Evolutionary conservation across 1,139 yeast genomes (phyloP).

Genomic region (Saccharomyces uvarum): DNA sequence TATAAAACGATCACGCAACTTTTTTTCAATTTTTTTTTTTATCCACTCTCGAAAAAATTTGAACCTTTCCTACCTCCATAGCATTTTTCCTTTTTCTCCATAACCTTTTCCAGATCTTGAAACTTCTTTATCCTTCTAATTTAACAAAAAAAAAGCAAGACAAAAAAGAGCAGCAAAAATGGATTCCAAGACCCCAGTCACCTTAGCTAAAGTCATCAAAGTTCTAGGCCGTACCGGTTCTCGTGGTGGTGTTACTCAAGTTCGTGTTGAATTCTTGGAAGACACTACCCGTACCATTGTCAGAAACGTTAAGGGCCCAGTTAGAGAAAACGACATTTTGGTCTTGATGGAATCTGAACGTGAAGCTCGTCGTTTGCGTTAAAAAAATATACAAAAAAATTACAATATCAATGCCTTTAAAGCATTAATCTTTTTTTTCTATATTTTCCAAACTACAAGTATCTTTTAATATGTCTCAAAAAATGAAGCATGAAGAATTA

Average conservation of each 20-base stretch:
- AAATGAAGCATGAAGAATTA: background rate
- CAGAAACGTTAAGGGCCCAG: constrained; percentile 99
- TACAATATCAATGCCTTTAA: constrained; percentile 6
- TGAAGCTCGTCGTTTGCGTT: constrained; percentile 76
- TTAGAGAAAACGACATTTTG: constrained; percentile 97
- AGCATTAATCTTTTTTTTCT: background rate
- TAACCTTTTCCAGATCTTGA: background rate
- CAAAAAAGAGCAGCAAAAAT: constrained; percentile 17
- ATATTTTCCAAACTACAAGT: background rate
- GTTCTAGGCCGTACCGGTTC: constrained; percentile 99
- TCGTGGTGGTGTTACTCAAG: constrained; percentile 99
- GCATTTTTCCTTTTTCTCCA: background rate
- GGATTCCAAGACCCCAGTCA: constrained; percentile 93
- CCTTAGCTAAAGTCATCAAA: constrained; percentile 98
- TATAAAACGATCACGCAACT: constrained; percentile 16
- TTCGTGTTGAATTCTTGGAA: constrained; percentile 98
- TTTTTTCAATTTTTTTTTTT: constrained; percentile 7
- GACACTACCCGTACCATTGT: constrained; percentile 97
- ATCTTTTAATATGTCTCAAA: constrained; percentile 1
- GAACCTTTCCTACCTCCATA: constrained; percentile 1
- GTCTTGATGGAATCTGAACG: constrained; percentile 99
- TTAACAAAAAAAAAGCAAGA: constrained; percentile 5
- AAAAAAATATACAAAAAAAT: constrained; percentile 18
- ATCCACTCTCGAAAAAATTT: background rate
- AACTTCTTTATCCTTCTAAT: constrained; percentile 1